Conservation (phyloP, 257 asterid genomes). For the Nicotiana tomentosiformis region DNA sequence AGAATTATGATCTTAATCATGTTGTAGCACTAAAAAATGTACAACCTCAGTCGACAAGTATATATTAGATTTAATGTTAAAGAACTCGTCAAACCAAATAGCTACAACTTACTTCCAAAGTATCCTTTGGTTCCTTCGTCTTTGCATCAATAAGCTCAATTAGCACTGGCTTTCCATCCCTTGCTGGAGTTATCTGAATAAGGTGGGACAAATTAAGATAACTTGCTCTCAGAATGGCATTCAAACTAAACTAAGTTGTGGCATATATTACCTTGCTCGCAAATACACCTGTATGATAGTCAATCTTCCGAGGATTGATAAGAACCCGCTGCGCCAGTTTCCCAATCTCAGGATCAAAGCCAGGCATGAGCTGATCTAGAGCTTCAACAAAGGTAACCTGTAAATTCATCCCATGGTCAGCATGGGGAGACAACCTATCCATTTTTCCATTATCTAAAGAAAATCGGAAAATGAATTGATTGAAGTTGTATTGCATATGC, state of each 20-base stretch:
- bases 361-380: slow-evolving; percentile 92
- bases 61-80: not conserved
- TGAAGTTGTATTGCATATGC: not conserved
- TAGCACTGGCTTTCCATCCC: slow-evolving; percentile 91
- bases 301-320: slow-evolving; percentile 79
- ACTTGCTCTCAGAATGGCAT: not conserved
- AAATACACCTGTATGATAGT: slow-evolving; percentile 79
- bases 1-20: slow-evolving; percentile 11
- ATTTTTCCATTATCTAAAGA: no score
- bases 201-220: not conserved
- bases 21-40: no score
- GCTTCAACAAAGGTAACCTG: slow-evolving; percentile 96
- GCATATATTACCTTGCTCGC: slow-evolving; percentile 78
- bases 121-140: slow-evolving; percentile 86
- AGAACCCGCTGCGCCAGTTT: slow-evolving; percentile 88
- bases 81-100: not conserved
- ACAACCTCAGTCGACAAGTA: no score
- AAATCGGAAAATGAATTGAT: not conserved
- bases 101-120: slow-evolving; percentile 51
- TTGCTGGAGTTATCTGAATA: slow-evolving; percentile 83
- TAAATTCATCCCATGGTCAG: slow-evolving; percentile 27
- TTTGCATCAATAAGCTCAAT: slow-evolving; percentile 96
- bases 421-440: slow-evolving; percentile 11
- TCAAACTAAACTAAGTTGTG: not conserved
- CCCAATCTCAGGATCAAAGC: slow-evolving; percentile 94